A percentile compares a stretch with the other conserved stretches of the same genome.
Conservation (phyloP, 2,329 filamentous ascomycete genomes). For the Fusarium mangiferae region DNA sequence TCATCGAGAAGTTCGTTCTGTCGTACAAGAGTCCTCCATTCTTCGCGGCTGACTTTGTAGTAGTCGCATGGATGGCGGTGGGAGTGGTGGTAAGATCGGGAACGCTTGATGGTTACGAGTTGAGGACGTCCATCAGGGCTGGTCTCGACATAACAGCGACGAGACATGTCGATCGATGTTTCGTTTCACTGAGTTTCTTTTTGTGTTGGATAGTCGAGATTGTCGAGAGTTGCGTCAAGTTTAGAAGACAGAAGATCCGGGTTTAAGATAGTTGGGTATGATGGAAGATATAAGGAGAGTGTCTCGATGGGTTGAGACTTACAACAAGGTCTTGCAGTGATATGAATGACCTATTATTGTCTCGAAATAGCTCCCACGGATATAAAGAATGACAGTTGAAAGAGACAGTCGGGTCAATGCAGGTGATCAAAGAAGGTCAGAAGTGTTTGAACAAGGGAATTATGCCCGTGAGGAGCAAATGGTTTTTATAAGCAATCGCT, state of each 20-base stretch:
- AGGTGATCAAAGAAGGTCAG: conserved; percentile 46
- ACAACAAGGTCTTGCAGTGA: not conserved
- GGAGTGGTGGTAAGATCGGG: conserved; percentile 50
- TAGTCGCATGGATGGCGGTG: conserved; percentile 49
- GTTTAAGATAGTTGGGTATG: conserved; percentile 3
- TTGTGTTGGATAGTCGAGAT: not conserved
- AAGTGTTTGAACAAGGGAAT: conserved; percentile 22
- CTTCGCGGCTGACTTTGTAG: conserved; percentile 50
- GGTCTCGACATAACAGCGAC: conserved; percentile 52
- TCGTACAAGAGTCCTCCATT: conserved; percentile 51
- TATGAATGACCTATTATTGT: conserved; percentile 40
- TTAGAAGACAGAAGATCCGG: not conserved
- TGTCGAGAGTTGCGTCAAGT: not conserved
- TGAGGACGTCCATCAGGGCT: conserved; percentile 48
- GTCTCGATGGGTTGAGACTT: conserved; percentile 9
- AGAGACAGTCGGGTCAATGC: conserved; percentile 38
- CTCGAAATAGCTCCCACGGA: conserved; percentile 26
- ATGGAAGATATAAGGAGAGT: conserved; percentile 20
- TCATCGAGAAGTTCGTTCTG: conserved; percentile 51
- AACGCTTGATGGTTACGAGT: conserved; percentile 54
- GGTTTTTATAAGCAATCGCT: conserved; percentile 16
- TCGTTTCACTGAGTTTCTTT: not conserved
- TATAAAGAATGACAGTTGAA: conserved; percentile 39
- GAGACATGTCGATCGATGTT: conserved; percentile 46
- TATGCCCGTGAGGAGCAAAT: not conserved